Evolutionary conservation across 2,329 filamentous ascomycete species (phyloP).

Genomic region (Fusarium guadeloupense): DNA sequence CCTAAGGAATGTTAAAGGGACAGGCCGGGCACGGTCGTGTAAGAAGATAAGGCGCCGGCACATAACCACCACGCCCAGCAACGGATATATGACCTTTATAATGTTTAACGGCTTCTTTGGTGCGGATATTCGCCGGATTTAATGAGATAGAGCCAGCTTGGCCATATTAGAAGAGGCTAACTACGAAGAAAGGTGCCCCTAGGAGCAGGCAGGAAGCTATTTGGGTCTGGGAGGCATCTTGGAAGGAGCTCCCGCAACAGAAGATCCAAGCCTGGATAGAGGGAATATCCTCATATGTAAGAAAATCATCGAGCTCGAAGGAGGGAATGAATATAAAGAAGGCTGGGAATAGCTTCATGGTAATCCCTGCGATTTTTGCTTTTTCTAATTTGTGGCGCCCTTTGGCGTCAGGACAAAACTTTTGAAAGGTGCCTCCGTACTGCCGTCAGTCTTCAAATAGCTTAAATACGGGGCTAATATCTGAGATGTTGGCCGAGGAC

Average conservation of each 20-base stretch:
- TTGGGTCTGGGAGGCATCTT: neutral
- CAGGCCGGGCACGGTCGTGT: slow-evolving; percentile 13
- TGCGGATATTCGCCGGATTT: neutral
- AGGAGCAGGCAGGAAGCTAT: neutral
- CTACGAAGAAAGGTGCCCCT: neutral
- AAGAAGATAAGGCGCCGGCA: neutral
- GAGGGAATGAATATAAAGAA: neutral
- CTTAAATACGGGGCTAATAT: no score
- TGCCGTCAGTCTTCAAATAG: no score
- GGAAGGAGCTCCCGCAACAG: no score
- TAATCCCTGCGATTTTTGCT: no score
- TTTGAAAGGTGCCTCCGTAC: no score
- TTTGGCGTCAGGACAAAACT: no score
- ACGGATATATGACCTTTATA: neutral
- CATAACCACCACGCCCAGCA: neutral
- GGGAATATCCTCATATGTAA: no score
- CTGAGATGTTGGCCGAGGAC: no score
- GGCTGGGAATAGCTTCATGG: no score
- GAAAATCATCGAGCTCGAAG: no score
- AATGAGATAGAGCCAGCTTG: neutral
- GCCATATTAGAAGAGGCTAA: slow-evolving; percentile 1
- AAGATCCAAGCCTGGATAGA: no score
- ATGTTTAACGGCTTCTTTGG: neutral
- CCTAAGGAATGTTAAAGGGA: slow-evolving; percentile 4
- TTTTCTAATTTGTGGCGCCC: no score